phyloP scores from a whole-genome alignment of 768 basidiomycete genomes.

The Nidularia sp. region DNA sequence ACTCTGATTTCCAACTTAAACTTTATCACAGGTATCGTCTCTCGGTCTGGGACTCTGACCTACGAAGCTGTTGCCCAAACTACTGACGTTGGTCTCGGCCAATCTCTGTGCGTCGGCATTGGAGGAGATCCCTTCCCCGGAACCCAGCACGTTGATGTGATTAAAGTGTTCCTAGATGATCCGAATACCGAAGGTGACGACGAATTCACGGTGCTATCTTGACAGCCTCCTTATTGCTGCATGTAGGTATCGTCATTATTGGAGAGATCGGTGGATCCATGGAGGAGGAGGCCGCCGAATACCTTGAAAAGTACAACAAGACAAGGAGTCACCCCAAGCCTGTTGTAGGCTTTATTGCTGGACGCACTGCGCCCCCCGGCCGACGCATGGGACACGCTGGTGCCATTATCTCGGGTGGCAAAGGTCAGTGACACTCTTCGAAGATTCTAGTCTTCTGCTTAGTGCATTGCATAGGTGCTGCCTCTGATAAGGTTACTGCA shows the following conservation, averaged over 20 bases:
- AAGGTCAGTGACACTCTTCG: conserved; percentile 49
- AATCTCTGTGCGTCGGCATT: conserved; percentile 94
- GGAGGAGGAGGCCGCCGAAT: conserved; percentile 99
- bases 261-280: conserved; percentile 99
- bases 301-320: conserved; percentile 90
- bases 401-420: conserved; percentile 97
- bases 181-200: conserved; percentile 80
- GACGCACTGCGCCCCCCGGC: conserved; percentile 95
- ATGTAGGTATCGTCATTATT: conserved; percentile 88
- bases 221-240: background rate
- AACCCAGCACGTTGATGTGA: conserved; percentile 91
- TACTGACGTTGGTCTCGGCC: conserved; percentile 91
- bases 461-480: conserved; percentile 54
- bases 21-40: conserved; percentile 75
- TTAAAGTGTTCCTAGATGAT: conserved; percentile 95
- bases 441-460: background rate
- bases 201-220: background rate
- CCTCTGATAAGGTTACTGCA: conserved; percentile 89
- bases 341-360: conserved; percentile 97
- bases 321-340: conserved; percentile 85
- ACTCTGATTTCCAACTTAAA: background rate
- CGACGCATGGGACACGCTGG: conserved; percentile 98
- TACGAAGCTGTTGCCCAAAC: conserved; percentile 99
- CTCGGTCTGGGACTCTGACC: conserved; percentile 92
- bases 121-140: conserved; percentile 98